These are phyloP conservation scores for Arctostaphylos glauca DNA, from an alignment of 148 eudicot species.

Conservation along the genomic window DNA sequence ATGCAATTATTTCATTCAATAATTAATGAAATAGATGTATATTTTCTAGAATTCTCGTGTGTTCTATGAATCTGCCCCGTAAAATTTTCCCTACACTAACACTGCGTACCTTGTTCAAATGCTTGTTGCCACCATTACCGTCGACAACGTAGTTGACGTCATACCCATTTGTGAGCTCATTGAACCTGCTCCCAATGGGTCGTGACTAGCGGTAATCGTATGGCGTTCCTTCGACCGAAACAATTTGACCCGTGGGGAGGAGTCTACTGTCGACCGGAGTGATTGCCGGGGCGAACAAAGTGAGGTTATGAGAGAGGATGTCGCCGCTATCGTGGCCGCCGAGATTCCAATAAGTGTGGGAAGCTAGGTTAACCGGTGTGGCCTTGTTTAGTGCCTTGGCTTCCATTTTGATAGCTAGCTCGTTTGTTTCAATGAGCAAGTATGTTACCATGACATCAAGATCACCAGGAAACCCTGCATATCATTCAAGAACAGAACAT, in stretches of 20 bases:
- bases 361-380: conserved; percentile 74
- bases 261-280: conserved; percentile 52
- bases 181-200: conserved; percentile 48
- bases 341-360: conserved; percentile 79
- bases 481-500: background rate
- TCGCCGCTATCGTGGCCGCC: conserved; percentile 63
- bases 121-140: conserved; percentile 13
- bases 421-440: conserved; percentile 35
- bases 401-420: conserved; percentile 43
- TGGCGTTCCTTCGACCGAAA: conserved; percentile 39
- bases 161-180: conserved; percentile 50
- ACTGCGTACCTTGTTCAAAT: conserved; percentile 23
- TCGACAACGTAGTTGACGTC: conserved; percentile 80
- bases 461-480: conserved; percentile 64
- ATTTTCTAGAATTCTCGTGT: too few species aligned
- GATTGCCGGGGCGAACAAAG: conserved; percentile 45
- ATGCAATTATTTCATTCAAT: too few species aligned
- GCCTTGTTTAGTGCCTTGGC: conserved; percentile 56
- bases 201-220: conserved; percentile 50
- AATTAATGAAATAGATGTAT: too few species aligned
- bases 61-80: too few species aligned
- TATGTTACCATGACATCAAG: conserved; percentile 56
- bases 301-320: conserved; percentile 52
- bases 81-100: too few species aligned
- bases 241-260: conserved; percentile 60